phyloP scores from a whole-genome alignment of 768 basidiomycete species.

The Leucocoprinus sp. region DNA sequence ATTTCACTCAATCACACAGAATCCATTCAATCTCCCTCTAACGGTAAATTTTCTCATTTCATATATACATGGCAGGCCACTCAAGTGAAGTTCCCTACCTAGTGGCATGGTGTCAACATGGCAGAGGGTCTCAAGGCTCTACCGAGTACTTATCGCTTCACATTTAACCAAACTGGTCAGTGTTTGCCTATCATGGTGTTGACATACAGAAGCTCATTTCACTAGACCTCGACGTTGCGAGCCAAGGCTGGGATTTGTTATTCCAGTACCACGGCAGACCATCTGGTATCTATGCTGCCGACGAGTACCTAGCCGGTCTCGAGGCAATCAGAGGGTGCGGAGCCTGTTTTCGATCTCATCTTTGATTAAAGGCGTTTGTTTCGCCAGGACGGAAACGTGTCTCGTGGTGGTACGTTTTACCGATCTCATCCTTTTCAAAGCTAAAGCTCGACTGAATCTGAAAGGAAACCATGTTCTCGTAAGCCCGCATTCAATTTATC shows the following conservation, averaged over 20 bases:
- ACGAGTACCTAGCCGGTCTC: constrained; percentile 49
- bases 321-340: constrained; percentile 46
- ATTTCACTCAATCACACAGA: constrained; percentile 17
- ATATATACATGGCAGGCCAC: not conserved
- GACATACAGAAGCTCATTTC: not conserved
- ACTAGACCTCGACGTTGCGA: constrained; percentile 40
- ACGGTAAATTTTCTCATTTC: constrained; percentile 20
- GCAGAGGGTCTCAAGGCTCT: constrained; percentile 50
- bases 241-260: constrained; percentile 44
- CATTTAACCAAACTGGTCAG: constrained; percentile 47
- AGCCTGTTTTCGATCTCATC: not conserved
- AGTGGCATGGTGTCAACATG: constrained; percentile 56
- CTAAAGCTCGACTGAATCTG: not conserved
- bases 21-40: constrained; percentile 37
- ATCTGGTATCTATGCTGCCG: constrained; percentile 47
- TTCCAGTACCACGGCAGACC: constrained; percentile 54
- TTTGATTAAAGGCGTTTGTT: not conserved
- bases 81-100: constrained; percentile 9
- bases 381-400: constrained; percentile 42
- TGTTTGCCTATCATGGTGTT: not conserved
- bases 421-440: not conserved
- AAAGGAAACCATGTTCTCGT: constrained; percentile 58
- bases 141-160: constrained; percentile 45
- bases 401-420: constrained; percentile 40
- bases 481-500: constrained; percentile 15